phyloP scores from a whole-genome alignment of 257 asterid species.

The Solanum etuberosum region DNA sequence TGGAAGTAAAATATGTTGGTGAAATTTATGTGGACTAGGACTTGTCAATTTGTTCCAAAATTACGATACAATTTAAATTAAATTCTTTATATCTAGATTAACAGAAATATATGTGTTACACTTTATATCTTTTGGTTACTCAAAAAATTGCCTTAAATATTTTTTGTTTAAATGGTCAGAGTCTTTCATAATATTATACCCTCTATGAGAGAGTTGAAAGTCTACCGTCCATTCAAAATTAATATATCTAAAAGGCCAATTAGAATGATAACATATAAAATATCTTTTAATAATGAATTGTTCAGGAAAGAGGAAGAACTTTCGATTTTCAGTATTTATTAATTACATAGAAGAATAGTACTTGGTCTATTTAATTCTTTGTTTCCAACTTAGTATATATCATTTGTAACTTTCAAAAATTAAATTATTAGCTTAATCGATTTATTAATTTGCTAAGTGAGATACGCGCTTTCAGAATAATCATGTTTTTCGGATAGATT shows the following conservation, averaged over 20 bases:
- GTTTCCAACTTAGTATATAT: background rate
- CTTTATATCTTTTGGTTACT: background rate
- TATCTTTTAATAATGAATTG: background rate
- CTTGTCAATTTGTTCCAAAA: background rate
- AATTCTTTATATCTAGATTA: background rate
- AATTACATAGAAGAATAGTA: background rate
- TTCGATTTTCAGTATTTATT: background rate
- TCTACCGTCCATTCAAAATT: background rate
- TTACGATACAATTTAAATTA: background rate
- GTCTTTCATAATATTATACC: background rate
- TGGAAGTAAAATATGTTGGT: background rate
- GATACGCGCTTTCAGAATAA: background rate
- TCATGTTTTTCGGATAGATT: background rate
- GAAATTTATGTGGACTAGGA: background rate
- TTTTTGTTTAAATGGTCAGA: background rate
- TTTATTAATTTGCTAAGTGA: background rate
- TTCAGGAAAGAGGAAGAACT: background rate
- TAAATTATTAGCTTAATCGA: background rate
- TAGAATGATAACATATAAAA: background rate
- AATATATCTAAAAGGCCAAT: background rate
- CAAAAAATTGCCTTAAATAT: background rate
- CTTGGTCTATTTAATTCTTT: background rate
- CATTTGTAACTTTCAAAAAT: background rate
- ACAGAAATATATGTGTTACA: background rate
- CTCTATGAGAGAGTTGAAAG: background rate